Conservation (phyloP, 768 basidiomycete species). For the Boletus tomentosulus region DNA sequence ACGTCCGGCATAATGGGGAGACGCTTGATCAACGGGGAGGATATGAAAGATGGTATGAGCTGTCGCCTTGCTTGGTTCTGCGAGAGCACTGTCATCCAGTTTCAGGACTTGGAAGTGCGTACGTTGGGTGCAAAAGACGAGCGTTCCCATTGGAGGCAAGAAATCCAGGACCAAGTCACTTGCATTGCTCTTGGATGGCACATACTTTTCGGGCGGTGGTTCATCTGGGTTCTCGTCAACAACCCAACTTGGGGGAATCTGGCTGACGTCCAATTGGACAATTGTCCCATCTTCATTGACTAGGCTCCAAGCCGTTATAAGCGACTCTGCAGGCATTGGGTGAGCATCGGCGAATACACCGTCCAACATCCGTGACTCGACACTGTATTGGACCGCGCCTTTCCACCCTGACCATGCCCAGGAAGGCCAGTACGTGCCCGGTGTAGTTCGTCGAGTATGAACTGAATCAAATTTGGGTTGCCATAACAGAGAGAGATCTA, state of each 20-base stretch:
- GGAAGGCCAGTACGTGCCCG: constrained; percentile 13
- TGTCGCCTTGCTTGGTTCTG: background rate
- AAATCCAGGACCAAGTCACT: background rate
- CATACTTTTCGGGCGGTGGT: constrained; percentile 1
- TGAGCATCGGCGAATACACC: background rate
- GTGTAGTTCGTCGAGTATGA: constrained; percentile 6
- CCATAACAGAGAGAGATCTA: constrained; percentile 20
- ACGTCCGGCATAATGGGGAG: constrained; percentile 7
- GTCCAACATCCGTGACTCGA: background rate
- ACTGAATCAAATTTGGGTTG: constrained; percentile 13
- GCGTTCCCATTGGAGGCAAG: constrained; percentile 14
- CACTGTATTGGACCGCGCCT: constrained; percentile 13
- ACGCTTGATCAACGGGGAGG: background rate
- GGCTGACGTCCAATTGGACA: constrained; percentile 10
- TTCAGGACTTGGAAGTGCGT: constrained; percentile 8
- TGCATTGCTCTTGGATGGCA: background rate
- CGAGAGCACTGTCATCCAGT: background rate
- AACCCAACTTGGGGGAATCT: background rate
- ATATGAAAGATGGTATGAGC: constrained; percentile 12
- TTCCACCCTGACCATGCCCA: constrained; percentile 28
- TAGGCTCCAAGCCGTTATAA: constrained; percentile 15
- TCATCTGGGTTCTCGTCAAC: background rate
- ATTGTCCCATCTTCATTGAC: constrained; percentile 10
- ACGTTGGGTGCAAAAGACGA: constrained; percentile 21
- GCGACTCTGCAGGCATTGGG: constrained; percentile 13